phyloP scores from a whole-genome alignment of 371 early-diverging fungal species.

The Mortierella sp. region DNA sequence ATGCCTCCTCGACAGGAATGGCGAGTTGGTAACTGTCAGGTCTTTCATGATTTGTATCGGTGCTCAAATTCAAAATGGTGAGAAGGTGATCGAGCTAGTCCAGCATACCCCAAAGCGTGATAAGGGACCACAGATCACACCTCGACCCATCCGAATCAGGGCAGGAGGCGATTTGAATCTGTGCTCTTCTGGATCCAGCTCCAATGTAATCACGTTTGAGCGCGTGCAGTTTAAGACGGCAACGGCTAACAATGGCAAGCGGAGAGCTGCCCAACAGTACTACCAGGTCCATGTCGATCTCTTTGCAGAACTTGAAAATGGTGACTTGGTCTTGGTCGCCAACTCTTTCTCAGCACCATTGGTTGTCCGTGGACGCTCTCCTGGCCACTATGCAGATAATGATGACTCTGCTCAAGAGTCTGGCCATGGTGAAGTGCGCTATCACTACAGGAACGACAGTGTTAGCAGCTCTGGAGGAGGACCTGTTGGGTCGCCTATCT shows the following conservation, averaged over 20 bases:
- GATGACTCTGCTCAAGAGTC: constrained; percentile 45
- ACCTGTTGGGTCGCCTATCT: constrained; percentile 31
- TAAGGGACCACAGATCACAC: constrained; percentile 89
- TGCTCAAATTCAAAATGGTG: constrained; percentile 80
- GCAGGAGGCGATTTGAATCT: constrained; percentile 71
- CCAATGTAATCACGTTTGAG: constrained; percentile 85
- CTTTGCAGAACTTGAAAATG: constrained; percentile 71
- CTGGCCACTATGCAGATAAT: constrained; percentile 89
- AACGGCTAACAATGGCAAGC: constrained; percentile 93
- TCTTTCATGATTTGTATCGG: constrained; percentile 80
- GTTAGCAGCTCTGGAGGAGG: constrained; percentile 39
- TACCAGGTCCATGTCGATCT: constrained; percentile 81
- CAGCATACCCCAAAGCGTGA: constrained; percentile 97
- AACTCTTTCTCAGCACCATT: constrained; percentile 81
- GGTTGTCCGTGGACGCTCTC: constrained; percentile 94
- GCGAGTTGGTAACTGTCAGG: constrained; percentile 63
- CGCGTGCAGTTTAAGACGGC: constrained; percentile 96
- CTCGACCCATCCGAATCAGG: constrained; percentile 69
- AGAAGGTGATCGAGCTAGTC: constrained; percentile 83
- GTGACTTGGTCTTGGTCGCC: constrained; percentile 71
- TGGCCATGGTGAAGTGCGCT: constrained; percentile 19
- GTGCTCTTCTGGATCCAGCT: constrained; percentile 67
- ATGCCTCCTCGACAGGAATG: constrained; percentile 70
- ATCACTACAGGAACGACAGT: constrained; percentile 51
- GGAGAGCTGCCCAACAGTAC: constrained; percentile 93